Evolutionary conservation across 345 rosid genomes (phyloP).

Genomic region (Nephelium lappaceum): DNA sequence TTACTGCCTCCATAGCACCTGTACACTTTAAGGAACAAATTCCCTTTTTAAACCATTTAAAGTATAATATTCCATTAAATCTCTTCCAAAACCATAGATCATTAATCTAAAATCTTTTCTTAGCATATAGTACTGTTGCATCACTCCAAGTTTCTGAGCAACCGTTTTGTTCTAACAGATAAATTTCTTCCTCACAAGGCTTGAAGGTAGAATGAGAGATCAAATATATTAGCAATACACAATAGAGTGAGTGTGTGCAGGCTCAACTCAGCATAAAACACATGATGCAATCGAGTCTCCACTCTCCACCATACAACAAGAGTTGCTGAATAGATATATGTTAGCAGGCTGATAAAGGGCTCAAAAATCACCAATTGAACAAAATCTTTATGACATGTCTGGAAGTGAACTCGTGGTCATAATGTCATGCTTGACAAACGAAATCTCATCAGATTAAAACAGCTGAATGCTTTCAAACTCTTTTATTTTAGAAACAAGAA

Average conservation of each 20-base stretch:
- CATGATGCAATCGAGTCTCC: not conserved
- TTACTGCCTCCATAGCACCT: not conserved
- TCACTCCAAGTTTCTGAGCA: not conserved
- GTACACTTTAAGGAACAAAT: not conserved
- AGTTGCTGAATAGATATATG: not conserved
- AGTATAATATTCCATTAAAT: not conserved
- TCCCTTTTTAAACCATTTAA: not conserved
- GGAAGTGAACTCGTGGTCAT: not conserved
- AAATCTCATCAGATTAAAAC: not conserved
- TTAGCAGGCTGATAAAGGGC: not conserved
- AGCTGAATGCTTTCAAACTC: not conserved
- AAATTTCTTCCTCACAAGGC: not conserved
- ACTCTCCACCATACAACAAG: not conserved
- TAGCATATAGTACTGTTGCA: not conserved
- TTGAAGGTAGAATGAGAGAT: not conserved
- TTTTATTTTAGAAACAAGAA: not conserved
- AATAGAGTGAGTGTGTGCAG: not conserved
- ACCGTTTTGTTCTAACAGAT: not conserved
- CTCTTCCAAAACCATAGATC: not conserved
- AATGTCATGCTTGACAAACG: not conserved
- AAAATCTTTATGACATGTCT: not conserved
- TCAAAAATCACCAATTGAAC: not conserved
- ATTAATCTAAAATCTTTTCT: not conserved
- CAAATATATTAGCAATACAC: not conserved
- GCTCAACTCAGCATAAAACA: slow-evolving; percentile 2